phyloP scores from a whole-genome alignment of 78 protist species.

The Dictyostelium firmibasis region DNA sequence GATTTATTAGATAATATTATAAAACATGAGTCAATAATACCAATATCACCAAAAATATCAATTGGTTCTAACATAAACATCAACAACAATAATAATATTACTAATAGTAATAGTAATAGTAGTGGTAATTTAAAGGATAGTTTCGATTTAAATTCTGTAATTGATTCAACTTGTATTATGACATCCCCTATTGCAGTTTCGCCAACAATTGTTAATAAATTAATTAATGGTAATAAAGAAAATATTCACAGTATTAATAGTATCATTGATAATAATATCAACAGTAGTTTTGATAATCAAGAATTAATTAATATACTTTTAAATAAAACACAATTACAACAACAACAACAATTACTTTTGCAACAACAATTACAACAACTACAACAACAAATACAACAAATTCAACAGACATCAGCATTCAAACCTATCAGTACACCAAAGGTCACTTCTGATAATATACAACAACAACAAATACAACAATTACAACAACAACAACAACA shows the following conservation, averaged over 20 bases:
- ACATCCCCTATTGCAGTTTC: not conserved
- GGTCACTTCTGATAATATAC: too few species aligned
- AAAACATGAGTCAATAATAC: not conserved
- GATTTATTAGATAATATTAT: not conserved
- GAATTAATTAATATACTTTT: not conserved
- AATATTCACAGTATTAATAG: not conserved
- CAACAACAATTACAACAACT: constrained; percentile 22
- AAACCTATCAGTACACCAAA: too few species aligned
- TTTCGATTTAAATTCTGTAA: not conserved
- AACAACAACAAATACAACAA: not conserved
- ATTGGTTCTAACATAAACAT: too few species aligned
- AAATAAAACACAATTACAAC: not conserved
- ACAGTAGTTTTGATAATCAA: not conserved
- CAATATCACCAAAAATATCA: not conserved
- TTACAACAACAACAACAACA: constrained; percentile 14
- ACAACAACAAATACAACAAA: not conserved
- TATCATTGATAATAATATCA: not conserved
- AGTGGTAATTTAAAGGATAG: not conserved
- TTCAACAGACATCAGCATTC: not conserved
- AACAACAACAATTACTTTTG: not conserved
- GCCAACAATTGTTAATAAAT: not conserved
- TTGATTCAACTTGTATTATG: not conserved
- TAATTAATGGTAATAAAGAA: not conserved
- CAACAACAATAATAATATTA: not conserved
- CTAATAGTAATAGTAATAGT: not conserved